phyloP scores from a whole-genome alignment of 495 filamentous ascomycete genomes.

The Penicillium steckii region DNA sequence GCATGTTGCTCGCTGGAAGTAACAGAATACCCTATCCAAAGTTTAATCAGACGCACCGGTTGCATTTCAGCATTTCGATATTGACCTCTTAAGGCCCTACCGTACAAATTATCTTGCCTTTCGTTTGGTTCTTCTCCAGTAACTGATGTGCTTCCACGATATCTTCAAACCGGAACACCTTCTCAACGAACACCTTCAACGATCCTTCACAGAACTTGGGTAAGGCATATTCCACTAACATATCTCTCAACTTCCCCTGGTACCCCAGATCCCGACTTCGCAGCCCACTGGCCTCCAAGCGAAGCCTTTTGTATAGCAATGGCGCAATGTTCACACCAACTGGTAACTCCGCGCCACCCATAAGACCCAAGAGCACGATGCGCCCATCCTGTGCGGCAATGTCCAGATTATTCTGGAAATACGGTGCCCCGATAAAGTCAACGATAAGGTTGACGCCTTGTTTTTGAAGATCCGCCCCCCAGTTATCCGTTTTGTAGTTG shows the following conservation, averaged over 20 bases:
- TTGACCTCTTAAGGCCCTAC: too few relatives aligned
- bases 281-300: conserved; percentile 79
- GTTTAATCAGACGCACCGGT: too few relatives aligned
- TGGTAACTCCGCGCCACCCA: conserved; percentile 66
- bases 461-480: conserved; percentile 63
- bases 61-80: too few relatives aligned
- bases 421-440: conserved; percentile 76
- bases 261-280: conserved; percentile 77
- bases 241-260: conserved; percentile 73
- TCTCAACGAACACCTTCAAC: conserved; percentile 76
- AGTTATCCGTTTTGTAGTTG: conserved; percentile 75
- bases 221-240: conserved; percentile 67
- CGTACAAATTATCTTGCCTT: conserved; percentile 75
- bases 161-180: conserved; percentile 73
- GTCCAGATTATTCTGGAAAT: conserved; percentile 78
- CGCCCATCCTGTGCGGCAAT: conserved; percentile 71
- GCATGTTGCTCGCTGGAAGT: too few relatives aligned
- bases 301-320: conserved; percentile 71
- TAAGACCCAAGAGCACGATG: conserved; percentile 67
- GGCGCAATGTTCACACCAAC: conserved; percentile 63
- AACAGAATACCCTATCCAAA: too few relatives aligned
- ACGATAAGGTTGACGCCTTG: conserved; percentile 80
- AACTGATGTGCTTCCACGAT: conserved; percentile 77
- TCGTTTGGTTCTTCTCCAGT: conserved; percentile 79
- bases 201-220: conserved; percentile 59